Evolutionary conservation across 345 rosid species (phyloP).

Genomic region (Aegle marmelos): DNA sequence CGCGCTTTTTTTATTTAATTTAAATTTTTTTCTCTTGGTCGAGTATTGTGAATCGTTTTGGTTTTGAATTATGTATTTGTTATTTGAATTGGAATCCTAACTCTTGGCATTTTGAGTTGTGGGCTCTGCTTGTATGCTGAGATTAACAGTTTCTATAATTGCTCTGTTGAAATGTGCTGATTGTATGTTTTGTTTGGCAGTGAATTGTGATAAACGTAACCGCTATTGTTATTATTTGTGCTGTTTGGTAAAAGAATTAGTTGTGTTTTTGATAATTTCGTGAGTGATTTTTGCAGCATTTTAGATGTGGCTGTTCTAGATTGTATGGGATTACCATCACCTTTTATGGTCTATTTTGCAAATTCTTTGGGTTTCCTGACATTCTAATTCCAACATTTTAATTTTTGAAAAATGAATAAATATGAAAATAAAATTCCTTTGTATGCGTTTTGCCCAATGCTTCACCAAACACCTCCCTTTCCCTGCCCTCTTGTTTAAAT

Average conservation of each 20-base stretch:
- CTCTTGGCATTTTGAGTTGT: not conserved
- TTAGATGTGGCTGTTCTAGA: not conserved
- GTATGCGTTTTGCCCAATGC: too few species aligned
- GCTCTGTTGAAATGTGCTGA: too few species aligned
- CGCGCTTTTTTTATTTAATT: too few species aligned
- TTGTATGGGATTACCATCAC: too few species aligned
- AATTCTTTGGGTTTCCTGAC: too few species aligned
- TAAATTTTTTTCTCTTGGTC: not conserved
- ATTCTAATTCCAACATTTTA: too few species aligned
- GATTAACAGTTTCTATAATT: too few species aligned
- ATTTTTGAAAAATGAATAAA: too few species aligned
- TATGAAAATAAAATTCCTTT: too few species aligned
- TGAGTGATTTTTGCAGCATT: not conserved
- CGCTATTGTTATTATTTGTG: not conserved
- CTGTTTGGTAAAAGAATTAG: not conserved
- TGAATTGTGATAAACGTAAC: not conserved
- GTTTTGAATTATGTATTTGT: not conserved
- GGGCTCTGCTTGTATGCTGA: not conserved
- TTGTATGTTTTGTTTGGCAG: not conserved
- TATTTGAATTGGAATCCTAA: constrained; percentile 1
- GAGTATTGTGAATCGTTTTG: not conserved
- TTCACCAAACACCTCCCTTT: too few species aligned
- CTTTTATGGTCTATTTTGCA: too few species aligned
- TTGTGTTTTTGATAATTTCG: not conserved
- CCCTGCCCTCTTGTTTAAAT: too few species aligned